These are phyloP conservation scores for Lavandula angustifolia DNA, from an alignment of 257 asterid genomes.

Conservation along the genomic window DNA sequence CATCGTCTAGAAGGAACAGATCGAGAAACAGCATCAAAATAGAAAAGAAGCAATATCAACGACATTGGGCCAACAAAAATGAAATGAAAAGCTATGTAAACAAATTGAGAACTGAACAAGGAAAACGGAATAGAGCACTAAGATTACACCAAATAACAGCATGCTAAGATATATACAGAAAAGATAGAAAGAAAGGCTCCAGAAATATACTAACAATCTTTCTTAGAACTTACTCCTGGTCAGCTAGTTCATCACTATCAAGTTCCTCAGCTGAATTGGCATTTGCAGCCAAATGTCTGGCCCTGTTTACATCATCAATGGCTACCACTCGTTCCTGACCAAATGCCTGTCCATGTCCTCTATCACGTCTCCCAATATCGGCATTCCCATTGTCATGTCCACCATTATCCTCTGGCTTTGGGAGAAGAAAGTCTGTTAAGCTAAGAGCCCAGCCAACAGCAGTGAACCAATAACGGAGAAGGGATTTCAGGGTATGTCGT, in stretches of 20 bases:
- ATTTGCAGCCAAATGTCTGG: constrained; percentile 51
- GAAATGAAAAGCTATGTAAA: neutral
- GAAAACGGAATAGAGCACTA: too few relatives aligned
- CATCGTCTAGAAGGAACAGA: constrained; percentile 17
- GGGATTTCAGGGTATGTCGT: constrained; percentile 85
- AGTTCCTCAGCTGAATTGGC: constrained; percentile 46
- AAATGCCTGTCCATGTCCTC: constrained; percentile 58
- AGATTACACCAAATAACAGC: too few relatives aligned
- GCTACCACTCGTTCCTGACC: constrained; percentile 62
- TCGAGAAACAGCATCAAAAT: neutral
- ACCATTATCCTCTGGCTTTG: constrained; percentile 82
- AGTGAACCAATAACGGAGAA: constrained; percentile 93
- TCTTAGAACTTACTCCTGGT: constrained; percentile 69
- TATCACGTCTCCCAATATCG: constrained; percentile 70
- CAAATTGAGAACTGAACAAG: neutral
- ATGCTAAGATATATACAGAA: too few relatives aligned
- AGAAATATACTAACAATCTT: neutral
- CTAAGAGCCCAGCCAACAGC: constrained; percentile 98
- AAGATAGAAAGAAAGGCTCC: neutral
- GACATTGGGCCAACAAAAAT: neutral
- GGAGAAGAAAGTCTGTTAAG: constrained; percentile 80
- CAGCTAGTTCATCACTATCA: constrained; percentile 68
- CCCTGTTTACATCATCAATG: constrained; percentile 59
- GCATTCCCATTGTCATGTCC: constrained; percentile 74
- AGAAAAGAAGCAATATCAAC: neutral